Evolutionary conservation across 352 stramenopile species (phyloP).

Genomic region (Phytophthora fragariae): DNA sequence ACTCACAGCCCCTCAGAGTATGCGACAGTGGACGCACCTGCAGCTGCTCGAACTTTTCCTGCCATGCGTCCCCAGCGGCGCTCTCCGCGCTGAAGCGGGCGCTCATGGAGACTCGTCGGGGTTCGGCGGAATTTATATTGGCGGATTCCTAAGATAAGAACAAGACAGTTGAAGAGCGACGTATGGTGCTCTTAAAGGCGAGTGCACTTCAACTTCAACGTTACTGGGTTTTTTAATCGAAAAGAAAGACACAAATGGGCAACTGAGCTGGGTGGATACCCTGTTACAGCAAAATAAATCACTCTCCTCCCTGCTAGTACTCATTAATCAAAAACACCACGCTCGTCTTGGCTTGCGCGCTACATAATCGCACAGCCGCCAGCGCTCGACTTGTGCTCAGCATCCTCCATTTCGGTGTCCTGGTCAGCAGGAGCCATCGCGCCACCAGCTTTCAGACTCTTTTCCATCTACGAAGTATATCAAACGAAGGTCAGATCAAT

Average conservation of each 20-base stretch:
- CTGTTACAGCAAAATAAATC: conserved; percentile 18
- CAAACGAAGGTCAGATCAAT: conserved; percentile 22
- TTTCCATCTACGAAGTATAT: conserved; percentile 45
- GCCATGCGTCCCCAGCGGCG: conserved; percentile 37
- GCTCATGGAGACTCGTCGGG: conserved; percentile 22
- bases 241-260: background rate
- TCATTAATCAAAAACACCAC: conserved; percentile 32
- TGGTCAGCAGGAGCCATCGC: conserved; percentile 5
- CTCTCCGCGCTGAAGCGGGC: conserved; percentile 36
- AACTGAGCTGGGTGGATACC: background rate
- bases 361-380: conserved; percentile 44
- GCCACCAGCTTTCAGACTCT: conserved; percentile 33
- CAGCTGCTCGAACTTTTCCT: conserved; percentile 53
- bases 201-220: conserved; percentile 10
- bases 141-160: background rate
- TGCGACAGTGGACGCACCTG: conserved; percentile 35
- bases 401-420: conserved; percentile 40
- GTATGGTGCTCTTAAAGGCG: conserved; percentile 1
- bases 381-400: conserved; percentile 9
- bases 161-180: conserved; percentile 9
- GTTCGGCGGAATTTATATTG: too few relatives aligned
- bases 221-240: background rate
- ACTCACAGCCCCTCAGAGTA: background rate
- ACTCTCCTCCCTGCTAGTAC: background rate
- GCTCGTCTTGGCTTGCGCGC: background rate